phyloP scores from a whole-genome alignment of 768 basidiomycete genomes.

The Amanita jacksonii region DNA sequence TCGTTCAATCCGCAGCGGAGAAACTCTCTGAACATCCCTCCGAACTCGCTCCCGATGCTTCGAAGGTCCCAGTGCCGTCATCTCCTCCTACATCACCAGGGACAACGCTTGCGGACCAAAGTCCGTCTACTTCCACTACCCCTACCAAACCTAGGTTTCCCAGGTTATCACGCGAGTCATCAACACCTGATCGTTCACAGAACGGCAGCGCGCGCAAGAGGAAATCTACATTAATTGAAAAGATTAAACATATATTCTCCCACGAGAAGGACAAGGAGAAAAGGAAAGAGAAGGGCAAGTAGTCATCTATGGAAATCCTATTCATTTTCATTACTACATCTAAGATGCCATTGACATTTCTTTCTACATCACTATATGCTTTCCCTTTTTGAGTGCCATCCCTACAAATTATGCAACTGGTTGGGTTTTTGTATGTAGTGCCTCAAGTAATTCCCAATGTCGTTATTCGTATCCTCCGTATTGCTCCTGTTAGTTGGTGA shows the following conservation, averaged over 20 bases:
- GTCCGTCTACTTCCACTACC: not conserved
- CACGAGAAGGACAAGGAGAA: conserved; percentile 26
- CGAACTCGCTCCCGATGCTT: not conserved
- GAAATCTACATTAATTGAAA: conserved; percentile 42
- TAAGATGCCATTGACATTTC: not conserved
- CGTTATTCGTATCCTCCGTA: not conserved
- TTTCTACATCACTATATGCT: not conserved
- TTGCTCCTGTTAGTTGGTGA: not conserved
- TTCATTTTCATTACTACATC: not conserved
- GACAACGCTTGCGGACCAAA: not conserved
- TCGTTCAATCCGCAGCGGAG: no score
- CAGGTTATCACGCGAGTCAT: conserved; percentile 1
- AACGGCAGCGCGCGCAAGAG: conserved; percentile 35
- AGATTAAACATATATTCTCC: conserved; percentile 40
- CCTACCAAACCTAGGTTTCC: not conserved
- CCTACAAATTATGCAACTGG: no score
- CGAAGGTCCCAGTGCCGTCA: not conserved
- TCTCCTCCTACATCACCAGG: not conserved
- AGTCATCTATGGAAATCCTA: not conserved
- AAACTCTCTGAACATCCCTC: no score
- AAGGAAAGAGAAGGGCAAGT: conserved; percentile 15
- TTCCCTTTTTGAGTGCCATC: no score
- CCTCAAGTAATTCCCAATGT: not conserved
- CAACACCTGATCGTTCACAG: not conserved
- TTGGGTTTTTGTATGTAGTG: not conserved